phyloP scores from a whole-genome alignment of 305 asterid genomes.

The Fraxinus angustifolia region DNA sequence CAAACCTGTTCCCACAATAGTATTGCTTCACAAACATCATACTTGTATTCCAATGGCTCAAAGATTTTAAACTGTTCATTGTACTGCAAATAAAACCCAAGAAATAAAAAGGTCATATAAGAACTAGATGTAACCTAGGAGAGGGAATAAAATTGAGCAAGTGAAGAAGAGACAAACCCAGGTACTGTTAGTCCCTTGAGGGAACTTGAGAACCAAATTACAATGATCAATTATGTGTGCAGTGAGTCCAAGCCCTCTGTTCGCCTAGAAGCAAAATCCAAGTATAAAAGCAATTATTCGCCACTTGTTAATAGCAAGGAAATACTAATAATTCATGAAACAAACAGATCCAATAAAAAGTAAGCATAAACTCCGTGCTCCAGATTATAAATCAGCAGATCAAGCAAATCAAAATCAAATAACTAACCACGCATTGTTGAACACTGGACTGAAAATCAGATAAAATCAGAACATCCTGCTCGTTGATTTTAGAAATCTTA shows the following conservation, averaged over 20 bases:
- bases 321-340: background rate
- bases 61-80: constrained; percentile 74
- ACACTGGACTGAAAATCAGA: constrained; percentile 64
- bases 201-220: constrained; percentile 83
- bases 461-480: constrained; percentile 43
- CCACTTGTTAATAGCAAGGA: background rate
- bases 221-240: constrained; percentile 87
- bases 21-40: constrained; percentile 83
- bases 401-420: constrained; percentile 9
- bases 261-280: constrained; percentile 55
- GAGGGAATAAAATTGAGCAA: constrained; percentile 14
- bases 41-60: constrained; percentile 89
- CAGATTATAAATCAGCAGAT: background rate
- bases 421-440: constrained; percentile 88
- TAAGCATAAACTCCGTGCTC: background rate
- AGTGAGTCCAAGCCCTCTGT: constrained; percentile 88
- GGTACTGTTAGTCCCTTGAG: constrained; percentile 89
- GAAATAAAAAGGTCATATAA: constrained; percentile 11
- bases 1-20: constrained; percentile 94
- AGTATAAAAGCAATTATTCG: constrained; percentile 3
- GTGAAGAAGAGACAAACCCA: constrained; percentile 59
- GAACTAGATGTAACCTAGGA: background rate
- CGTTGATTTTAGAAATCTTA: constrained; percentile 20
- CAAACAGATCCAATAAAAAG: constrained; percentile 1
- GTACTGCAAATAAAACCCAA: constrained; percentile 53